phyloP scores from a whole-genome alignment of 116 monocot species.

The Papilionanthe hybrid region DNA sequence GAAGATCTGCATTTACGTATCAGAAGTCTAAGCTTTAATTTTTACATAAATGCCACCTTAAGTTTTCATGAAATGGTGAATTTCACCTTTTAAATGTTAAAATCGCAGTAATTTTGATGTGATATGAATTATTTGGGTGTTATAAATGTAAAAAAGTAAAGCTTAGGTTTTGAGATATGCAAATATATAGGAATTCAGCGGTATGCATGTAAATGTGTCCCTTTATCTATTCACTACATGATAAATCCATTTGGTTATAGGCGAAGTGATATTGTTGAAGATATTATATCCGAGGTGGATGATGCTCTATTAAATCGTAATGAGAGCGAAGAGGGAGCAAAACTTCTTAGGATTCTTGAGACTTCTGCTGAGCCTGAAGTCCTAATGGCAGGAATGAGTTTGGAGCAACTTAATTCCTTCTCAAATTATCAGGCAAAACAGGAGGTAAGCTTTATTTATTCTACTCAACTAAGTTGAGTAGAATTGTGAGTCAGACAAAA shows the following conservation, averaged over 20 bases:
- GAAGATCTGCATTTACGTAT: too few species aligned
- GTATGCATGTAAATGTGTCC: neutral
- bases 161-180: too few species aligned
- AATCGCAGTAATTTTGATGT: too few species aligned
- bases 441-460: slow-evolving; percentile 34
- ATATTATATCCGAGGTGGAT: slow-evolving; percentile 48
- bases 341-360: slow-evolving; percentile 62
- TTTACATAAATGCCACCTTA: too few species aligned
- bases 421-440: slow-evolving; percentile 64
- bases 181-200: too few species aligned
- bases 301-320: slow-evolving; percentile 21
- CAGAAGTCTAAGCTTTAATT: too few species aligned
- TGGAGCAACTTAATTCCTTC: slow-evolving; percentile 73
- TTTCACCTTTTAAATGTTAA: too few species aligned
- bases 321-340: slow-evolving; percentile 78
- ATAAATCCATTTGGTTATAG: slow-evolving; percentile 26
- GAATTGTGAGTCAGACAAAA: slow-evolving; percentile 5
- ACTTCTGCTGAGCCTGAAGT: slow-evolving; percentile 82
- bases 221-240: neutral
- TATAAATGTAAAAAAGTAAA: too few species aligned
- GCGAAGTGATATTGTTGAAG: slow-evolving; percentile 59
- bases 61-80: too few species aligned
- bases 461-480: neutral
- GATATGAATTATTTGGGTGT: too few species aligned
- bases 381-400: slow-evolving; percentile 84